phyloP scores from a whole-genome alignment of 2,329 filamentous ascomycete genomes.

The Trichoderma sp. region DNA sequence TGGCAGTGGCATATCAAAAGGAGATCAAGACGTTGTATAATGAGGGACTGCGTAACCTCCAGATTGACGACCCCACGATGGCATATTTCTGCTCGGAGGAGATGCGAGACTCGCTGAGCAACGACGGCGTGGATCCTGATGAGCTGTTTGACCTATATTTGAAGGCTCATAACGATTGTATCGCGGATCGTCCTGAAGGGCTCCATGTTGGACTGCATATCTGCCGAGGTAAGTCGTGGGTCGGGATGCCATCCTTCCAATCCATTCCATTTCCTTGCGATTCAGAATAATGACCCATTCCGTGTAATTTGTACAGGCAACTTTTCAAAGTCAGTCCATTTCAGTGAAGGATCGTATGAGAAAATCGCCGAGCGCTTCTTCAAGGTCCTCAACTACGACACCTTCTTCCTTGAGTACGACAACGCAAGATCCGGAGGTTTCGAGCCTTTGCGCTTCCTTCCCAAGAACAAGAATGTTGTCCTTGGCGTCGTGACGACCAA shows the following conservation, averaged over 20 bases:
- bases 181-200: conserved; percentile 59
- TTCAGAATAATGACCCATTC: neutral
- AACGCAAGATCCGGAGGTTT: conserved; percentile 59
- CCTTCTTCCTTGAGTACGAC: conserved; percentile 62
- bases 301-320: conserved; percentile 49
- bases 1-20: conserved; percentile 54
- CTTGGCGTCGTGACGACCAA: conserved; percentile 62
- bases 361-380: conserved; percentile 61
- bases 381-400: conserved; percentile 56
- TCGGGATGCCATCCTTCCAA: neutral
- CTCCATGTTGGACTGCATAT: conserved; percentile 72
- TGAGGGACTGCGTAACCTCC: conserved; percentile 54
- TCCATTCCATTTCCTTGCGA: too few species aligned
- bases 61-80: conserved; percentile 63
- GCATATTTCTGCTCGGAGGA: conserved; percentile 67
- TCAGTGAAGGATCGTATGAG: conserved; percentile 63
- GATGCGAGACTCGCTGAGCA: conserved; percentile 58
- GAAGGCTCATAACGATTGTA: conserved; percentile 69
- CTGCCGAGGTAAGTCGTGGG: conserved; percentile 36
- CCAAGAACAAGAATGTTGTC: conserved; percentile 59
- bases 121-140: conserved; percentile 59
- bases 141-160: conserved; percentile 69
- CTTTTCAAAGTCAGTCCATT: conserved; percentile 62
- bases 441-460: conserved; percentile 59
- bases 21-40: conserved; percentile 56